Evolutionary conservation across 2,329 filamentous ascomycete species (phyloP).

Genomic region (Ophiocordyceps australis): DNA sequence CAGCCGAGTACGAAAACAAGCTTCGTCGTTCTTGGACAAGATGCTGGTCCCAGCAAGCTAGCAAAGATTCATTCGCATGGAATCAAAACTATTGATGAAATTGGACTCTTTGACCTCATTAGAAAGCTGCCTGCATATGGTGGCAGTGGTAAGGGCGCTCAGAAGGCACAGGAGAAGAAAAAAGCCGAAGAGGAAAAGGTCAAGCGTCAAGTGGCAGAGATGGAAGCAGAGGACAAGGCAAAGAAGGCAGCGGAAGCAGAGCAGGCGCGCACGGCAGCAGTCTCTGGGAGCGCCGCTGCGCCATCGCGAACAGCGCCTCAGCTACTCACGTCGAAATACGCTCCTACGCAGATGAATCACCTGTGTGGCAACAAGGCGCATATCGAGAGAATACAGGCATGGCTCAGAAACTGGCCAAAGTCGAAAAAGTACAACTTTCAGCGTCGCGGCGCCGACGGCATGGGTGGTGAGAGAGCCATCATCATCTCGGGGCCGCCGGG

Average conservation of each 20-base stretch:
- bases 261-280: conserved; percentile 23
- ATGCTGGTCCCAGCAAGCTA: conserved; percentile 87
- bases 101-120: conserved; percentile 80
- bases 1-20: conserved; percentile 85
- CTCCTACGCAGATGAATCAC: conserved; percentile 64
- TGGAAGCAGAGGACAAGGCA: conserved; percentile 62
- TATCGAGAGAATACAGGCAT: conserved; percentile 78
- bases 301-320: conserved; percentile 34
- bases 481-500: conserved; percentile 92
- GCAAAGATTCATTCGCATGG: conserved; percentile 63
- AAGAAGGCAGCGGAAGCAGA: conserved; percentile 34
- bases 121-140: conserved; percentile 66
- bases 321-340: conserved; percentile 91
- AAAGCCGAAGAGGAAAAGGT: conserved; percentile 73
- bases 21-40: conserved; percentile 78
- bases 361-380: conserved; percentile 89
- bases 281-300: conserved; percentile 8
- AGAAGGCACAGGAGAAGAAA: conserved; percentile 70
- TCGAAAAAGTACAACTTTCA: conserved; percentile 68
- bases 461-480: conserved; percentile 69
- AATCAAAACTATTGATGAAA: conserved; percentile 86
- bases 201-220: conserved; percentile 61
- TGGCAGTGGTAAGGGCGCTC: conserved; percentile 73
- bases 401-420: conserved; percentile 71
- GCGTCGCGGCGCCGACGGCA: conserved; percentile 66